phyloP scores from a whole-genome alignment of 306 rosid genomes.

The peach (Prunus persica) region Prunus_persica_NCBIv2 NC_034010.1:21729001-21729500 shows the following conservation, averaged over 20 bases:
- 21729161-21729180: neutral
- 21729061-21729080: neutral
- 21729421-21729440: too few relatives aligned
- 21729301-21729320: neutral
- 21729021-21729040: slow-evolving; percentile 8
- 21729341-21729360: neutral
- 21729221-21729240: neutral
- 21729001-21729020: slow-evolving; percentile 8
- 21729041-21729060: slow-evolving; percentile 18
- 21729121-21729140: neutral
- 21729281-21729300: neutral
- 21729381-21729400: too few relatives aligned
- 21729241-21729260: neutral
- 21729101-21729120: neutral
- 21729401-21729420: too few relatives aligned
- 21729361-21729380: too few relatives aligned
- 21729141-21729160: neutral
- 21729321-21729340: neutral
- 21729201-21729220: neutral
- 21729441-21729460: too few relatives aligned
- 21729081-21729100: neutral
- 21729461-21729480: too few relatives aligned
- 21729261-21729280: neutral
- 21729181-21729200: slow-evolving; percentile 14
- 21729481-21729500: too few relatives aligned